A percentile compares a stretch with the other conserved stretches of the same genome.
phyloP scores from a whole-genome alignment of 2,329 filamentous ascomycete genomes.

The Calonectria pteridis region DNA sequence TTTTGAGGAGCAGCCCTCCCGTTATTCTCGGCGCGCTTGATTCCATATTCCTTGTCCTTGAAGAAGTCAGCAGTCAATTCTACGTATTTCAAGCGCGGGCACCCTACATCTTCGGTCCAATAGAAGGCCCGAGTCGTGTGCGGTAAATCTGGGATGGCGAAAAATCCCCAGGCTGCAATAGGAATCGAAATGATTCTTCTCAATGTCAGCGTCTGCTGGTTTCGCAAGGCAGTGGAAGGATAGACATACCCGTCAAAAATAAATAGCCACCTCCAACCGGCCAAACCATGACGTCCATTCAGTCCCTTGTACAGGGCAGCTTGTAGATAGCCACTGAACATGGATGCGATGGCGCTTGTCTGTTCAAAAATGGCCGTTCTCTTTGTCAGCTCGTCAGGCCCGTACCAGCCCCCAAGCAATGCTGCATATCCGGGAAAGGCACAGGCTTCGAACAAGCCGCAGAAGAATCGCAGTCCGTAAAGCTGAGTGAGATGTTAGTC shows the following conservation, averaged over 20 bases:
- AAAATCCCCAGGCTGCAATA: conserved; percentile 16
- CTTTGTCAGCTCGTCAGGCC: conserved; percentile 44
- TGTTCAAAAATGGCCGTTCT: conserved; percentile 44
- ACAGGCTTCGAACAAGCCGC: conserved; percentile 44
- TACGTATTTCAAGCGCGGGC: background rate
- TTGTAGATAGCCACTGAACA: conserved; percentile 50
- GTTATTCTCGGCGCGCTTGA: conserved; percentile 21
- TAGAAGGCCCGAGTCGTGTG: conserved; percentile 15
- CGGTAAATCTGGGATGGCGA: conserved; percentile 15
- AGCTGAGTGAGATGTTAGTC: conserved; percentile 19
- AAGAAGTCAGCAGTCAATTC: background rate
- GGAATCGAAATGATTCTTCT: conserved; percentile 16
- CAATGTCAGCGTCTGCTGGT: background rate
- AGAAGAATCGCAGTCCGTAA: conserved; percentile 45
- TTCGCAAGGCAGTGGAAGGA: background rate
- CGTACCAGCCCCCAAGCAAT: conserved; percentile 48
- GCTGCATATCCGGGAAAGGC: conserved; percentile 41
- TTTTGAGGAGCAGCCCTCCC: conserved; percentile 25
- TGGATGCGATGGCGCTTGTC: conserved; percentile 37
- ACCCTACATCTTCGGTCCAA: conserved; percentile 5
- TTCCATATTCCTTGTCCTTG: conserved; percentile 26
- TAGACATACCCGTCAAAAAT: conserved; percentile 47
- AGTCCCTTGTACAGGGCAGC: conserved; percentile 51
- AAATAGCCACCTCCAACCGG: conserved; percentile 56
- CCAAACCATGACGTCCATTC: conserved; percentile 46